Evolutionary conservation across 805 yeast genomes (phyloP), one percentile per base, ranked within the genome.

Genomic region (Kodamaea neixiangensis): DNA sequence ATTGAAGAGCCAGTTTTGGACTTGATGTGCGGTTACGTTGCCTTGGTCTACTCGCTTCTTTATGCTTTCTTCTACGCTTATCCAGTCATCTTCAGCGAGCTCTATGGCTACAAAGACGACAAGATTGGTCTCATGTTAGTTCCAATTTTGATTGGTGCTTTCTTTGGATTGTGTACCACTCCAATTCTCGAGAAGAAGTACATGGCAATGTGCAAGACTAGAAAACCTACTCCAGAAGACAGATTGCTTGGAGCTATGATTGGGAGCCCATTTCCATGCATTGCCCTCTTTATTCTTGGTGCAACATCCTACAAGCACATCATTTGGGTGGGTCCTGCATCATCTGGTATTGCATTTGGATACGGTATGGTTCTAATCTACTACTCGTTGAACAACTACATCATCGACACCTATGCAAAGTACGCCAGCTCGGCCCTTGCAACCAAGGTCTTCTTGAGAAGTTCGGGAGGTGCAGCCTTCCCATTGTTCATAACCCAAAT

Each of bases 21-120:
- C 62, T 72, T 89, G 58, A 82, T 91, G 76, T 89, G 96, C 68
- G 80, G 82, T 60, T 91, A 89, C 68, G 93, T 91, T 53, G 91
- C 94, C 57, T 77, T 91, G 65, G 89, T 91, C 67, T 91, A 91
- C 73, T 86, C 97, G n/a, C 76, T 91, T 65, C 75, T 91, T 46
- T 91, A 91, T 63, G 97, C 96, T 11, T 91, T 91, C 76, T 91
- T 91, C 83, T 91, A 90, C 71, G 97, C 97, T 0, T 91, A 87
- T 71, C 97, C 97, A 4, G 96, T 86, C 48, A 88, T 91, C 47
- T 91, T 91, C 67, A 79, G 77, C 48, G 87, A 85, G 49, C 76
- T 90, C 47, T 88, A 91, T 62, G 89, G 85, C 46, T 90, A 76
- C 69, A 77, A 85, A 58, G 96, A 89, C 67, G 88, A 89, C 59